Conservation (phyloP, 306 rosid species). For the Elaeagnus macrophylla region DNA sequence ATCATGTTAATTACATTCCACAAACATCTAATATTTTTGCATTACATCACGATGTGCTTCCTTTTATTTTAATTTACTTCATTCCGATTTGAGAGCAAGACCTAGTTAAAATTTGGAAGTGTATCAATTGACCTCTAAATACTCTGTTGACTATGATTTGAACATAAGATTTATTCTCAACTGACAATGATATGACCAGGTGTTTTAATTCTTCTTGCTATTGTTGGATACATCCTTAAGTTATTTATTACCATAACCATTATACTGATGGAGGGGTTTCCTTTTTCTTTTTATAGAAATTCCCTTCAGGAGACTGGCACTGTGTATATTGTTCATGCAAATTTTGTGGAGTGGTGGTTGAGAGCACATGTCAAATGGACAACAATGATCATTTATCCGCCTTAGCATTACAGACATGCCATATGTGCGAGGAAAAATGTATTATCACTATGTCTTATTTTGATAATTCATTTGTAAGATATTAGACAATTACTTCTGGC, state of each 20-base stretch:
- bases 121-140: too few species aligned
- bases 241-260: constrained; percentile 6
- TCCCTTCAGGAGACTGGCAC: constrained; percentile 90
- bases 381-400: constrained; percentile 24
- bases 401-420: constrained; percentile 41
- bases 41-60: too few species aligned
- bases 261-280: background rate
- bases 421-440: constrained; percentile 76
- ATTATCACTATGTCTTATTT: constrained; percentile 21
- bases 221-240: constrained; percentile 8
- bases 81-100: too few species aligned
- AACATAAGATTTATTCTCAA: too few species aligned
- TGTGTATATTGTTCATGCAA: constrained; percentile 90
- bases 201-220: constrained; percentile 6
- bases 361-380: constrained; percentile 26
- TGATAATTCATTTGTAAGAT: background rate
- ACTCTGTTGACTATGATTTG: too few species aligned
- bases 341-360: constrained; percentile 56
- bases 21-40: too few species aligned
- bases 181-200: too few species aligned
- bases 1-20: constrained; percentile 1
- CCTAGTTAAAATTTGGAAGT: too few species aligned
- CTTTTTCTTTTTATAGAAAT: constrained; percentile 49
- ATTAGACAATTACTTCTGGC: background rate
- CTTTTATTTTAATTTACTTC: too few species aligned